Evolutionary conservation across 2,329 filamentous ascomycete species (phyloP), one percentile per base, ranked within the genome.

Genomic region (Penicillium sp.): DNA sequence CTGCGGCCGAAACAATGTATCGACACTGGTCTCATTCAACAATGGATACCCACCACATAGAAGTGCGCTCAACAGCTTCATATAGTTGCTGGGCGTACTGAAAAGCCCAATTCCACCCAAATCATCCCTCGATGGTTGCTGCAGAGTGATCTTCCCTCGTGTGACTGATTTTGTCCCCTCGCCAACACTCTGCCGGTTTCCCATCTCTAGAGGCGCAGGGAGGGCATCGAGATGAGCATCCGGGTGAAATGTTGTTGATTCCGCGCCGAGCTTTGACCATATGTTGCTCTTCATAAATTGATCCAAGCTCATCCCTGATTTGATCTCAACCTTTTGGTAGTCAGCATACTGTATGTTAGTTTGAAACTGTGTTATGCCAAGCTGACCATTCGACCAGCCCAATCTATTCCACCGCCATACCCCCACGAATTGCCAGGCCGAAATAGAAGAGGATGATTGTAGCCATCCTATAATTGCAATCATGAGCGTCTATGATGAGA

Each of bases 351-450:
- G 24, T 6, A 27, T 6, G 5, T 27, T 27, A 8, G 5, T 27
- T 27, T 27, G 5, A 8, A 27, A 27, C 5, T 6, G 6, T 27
- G 3, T 18, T 18, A 18, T 27, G 8, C 8, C 24, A 27, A 27
- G 18, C 45, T 43, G 43, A 62, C 71, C 3, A 83, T 67, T 5
- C 74, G 70, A 5, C 82, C 81, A 0, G 75, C 77, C 81, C 79
- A 83, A 66, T 84, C 82, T 2, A 79, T 58, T 2, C 75, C 71
- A 3, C 71, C 59, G 3, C 79, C 75, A 54, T 84, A 83, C 44
- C 68, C 67, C 80, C 80, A 84, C 5, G 70, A 67, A 0, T 69
- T 68, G 0, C 81, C 81, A 0, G 82, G 82, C 54, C 84, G 77
- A 55, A 75, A 81, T 2, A 69, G 45, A 1, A 83, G 71, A 0